Conservation (phyloP, 257 asterid genomes). For the Penstemon eatonii region DNA sequence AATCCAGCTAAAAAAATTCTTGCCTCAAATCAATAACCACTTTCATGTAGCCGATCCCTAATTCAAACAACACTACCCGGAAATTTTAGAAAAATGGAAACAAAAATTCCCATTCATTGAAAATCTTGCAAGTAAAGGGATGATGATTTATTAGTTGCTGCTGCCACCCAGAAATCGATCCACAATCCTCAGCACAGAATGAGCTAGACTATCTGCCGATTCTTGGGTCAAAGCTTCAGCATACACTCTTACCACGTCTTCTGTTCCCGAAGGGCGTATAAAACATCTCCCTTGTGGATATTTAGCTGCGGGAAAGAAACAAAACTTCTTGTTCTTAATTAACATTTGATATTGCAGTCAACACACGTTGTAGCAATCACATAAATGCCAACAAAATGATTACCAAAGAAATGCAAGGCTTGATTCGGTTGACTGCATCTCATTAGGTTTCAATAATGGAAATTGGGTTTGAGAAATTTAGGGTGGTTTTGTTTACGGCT, state of each 20-base stretch:
- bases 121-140: too few relatives aligned
- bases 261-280: constrained; percentile 92
- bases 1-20: too few relatives aligned
- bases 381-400: background rate
- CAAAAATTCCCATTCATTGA: too few relatives aligned
- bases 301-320: constrained; percentile 49
- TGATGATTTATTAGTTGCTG: constrained; percentile 23
- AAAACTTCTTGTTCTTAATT: background rate
- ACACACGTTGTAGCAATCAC: background rate
- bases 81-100: too few relatives aligned
- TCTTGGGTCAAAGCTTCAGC: constrained; percentile 85
- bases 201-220: constrained; percentile 72
- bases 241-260: constrained; percentile 88
- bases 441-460: too few relatives aligned
- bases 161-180: constrained; percentile 58
- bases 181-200: constrained; percentile 64
- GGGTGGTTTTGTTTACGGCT: background rate
- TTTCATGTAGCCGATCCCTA: too few relatives aligned
- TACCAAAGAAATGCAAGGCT: background rate
- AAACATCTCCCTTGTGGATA: constrained; percentile 76
- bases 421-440: background rate
- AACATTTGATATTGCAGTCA: background rate
- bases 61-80: too few relatives aligned
- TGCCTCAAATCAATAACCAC: too few relatives aligned
- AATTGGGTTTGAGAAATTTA: too few relatives aligned